These are phyloP conservation scores for Paraconiothyrium brasiliense DNA, from an alignment of 2,329 filamentous ascomycete genomes.

Conservation along the genomic window DNA sequence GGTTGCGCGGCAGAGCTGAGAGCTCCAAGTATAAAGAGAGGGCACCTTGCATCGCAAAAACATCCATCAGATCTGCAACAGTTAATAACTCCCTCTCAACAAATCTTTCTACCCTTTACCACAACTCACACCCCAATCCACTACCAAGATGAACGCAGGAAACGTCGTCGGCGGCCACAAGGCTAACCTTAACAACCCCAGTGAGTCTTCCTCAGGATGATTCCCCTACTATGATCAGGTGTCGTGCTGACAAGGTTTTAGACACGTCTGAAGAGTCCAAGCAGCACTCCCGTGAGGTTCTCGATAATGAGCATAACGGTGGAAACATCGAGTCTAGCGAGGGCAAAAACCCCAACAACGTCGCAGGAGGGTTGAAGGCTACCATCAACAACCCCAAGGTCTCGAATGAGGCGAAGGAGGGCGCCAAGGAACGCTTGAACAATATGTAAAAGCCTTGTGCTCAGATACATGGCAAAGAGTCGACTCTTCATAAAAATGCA, in stretches of 20 bases:
- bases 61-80: conserved; percentile 1
- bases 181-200: conserved; percentile 6
- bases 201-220: neutral
- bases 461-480: neutral
- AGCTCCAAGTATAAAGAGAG: neutral
- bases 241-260: conserved; percentile 17
- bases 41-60: neutral
- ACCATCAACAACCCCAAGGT: conserved; percentile 66
- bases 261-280: conserved; percentile 65
- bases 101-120: conserved; percentile 3
- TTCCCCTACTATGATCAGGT: too few species aligned
- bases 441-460: conserved; percentile 43
- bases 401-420: conserved; percentile 65
- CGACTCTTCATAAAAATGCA: neutral
- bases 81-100: neutral
- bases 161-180: conserved; percentile 55
- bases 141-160: conserved; percentile 57
- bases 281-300: conserved; percentile 63
- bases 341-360: conserved; percentile 65
- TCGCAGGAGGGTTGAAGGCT: conserved; percentile 49
- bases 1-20: neutral
- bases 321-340: conserved; percentile 47
- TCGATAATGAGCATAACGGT: conserved; percentile 61
- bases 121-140: neutral
- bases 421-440: conserved; percentile 62